Evolutionary conservation across 1,284 basidiomycete genomes (phyloP).

Genomic region (Rhodotorula sp.): DNA sequence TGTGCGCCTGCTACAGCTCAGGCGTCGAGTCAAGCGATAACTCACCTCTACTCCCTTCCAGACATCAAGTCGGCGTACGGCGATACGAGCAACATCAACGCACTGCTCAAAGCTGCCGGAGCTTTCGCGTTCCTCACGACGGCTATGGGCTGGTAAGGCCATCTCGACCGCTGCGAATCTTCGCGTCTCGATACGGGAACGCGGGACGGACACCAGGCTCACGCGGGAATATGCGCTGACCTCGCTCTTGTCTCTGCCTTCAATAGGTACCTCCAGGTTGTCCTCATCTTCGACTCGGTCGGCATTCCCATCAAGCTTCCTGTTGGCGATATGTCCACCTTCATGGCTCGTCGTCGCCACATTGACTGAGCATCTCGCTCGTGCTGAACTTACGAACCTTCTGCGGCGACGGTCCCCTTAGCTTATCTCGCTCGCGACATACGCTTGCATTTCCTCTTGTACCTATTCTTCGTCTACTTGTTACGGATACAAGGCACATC

Average conservation of each 20-base stretch:
- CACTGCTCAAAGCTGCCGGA: constrained; percentile 38
- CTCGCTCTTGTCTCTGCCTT: background rate
- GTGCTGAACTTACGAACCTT: background rate
- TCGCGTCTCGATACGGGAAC: too few relatives aligned
- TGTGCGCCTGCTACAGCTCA: constrained; percentile 9
- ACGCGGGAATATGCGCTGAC: too few relatives aligned
- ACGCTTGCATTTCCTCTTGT: too few relatives aligned
- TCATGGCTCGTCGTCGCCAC: constrained; percentile 12
- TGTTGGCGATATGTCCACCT: constrained; percentile 42
- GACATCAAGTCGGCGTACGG: constrained; percentile 39
- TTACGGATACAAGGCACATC: too few relatives aligned
- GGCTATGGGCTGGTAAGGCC: constrained; percentile 12
- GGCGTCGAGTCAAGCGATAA: background rate
- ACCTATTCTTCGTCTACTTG: too few relatives aligned
- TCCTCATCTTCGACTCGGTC: constrained; percentile 39
- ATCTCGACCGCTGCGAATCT: too few relatives aligned
- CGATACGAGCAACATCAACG: constrained; percentile 7
- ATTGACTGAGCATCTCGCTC: background rate
- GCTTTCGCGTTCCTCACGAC: constrained; percentile 42
- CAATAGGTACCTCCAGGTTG: constrained; percentile 30
- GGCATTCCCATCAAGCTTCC: constrained; percentile 43
- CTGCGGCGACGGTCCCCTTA: too few relatives aligned
- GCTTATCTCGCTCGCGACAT: background rate
- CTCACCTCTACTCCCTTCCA: background rate
- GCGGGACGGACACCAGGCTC: too few relatives aligned